Evolutionary conservation across 148 eudicot species (phyloP), one percentile per base, ranked within the genome.

Genomic region (Agrostemma githago): DNA sequence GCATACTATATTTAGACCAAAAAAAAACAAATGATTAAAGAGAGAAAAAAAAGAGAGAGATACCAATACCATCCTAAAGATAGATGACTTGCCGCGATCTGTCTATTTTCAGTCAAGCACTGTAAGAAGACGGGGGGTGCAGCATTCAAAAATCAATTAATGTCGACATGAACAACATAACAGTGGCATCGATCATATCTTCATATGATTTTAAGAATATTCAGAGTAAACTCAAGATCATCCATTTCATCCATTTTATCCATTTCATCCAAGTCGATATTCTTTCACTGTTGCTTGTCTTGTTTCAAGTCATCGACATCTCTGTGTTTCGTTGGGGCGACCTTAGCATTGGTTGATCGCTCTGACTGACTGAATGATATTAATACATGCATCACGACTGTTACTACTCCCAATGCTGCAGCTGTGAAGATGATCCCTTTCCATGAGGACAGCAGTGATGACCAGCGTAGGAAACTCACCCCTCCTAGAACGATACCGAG

Each of bases 281-380:
- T 5, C 73, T 19, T 61, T 80, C 68, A 77, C 15, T 76, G 77
- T 60, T 73, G 80, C 74, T 81, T 72, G 53, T 81, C 77, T 81
- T 61, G 77, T 68, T 73, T 77, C 51, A 4, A 61, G 40, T 76
- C 79, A 43, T 71, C 83, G 16, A 66, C 79, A 21, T 61, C 79
- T 75, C 76, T 82, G 16, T 84, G 77, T 83, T 82, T 84, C 19
- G 78, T 64, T 0, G 90, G 90, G 70, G 83, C 79, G 44, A 87
- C 88, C 80, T 87, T 87, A 73, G 96, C 90, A 4, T 91, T 88
- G 15, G 86, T 87, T 43, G 99, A 92, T 21, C 92, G 89, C 72
- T 96, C 99, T 3, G 99, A 72, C 80, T 90, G 90, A 58, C 94
- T 86, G 79, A 87, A 90, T 75, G 78, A 85, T 80, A 96, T 92